These are phyloP conservation scores for Sanghuangporus sanghuang DNA, from an alignment of 1,284 basidiomycete genomes.

Conservation along the genomic window DNA sequence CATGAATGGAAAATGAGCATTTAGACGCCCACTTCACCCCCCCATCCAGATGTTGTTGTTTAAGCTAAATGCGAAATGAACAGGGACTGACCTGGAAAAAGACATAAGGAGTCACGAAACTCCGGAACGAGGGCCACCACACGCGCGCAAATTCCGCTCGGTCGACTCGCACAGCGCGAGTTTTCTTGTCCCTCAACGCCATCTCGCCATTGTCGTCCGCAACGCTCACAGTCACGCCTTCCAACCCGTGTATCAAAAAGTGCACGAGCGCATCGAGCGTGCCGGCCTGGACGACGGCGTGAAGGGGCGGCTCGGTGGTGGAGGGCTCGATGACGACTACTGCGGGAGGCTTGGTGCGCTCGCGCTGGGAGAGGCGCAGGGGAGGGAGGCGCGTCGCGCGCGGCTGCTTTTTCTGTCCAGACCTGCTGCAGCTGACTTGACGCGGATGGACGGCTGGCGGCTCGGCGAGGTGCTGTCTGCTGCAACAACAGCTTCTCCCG, in stretches of 20 bases:
- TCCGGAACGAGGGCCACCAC: constrained; percentile 79
- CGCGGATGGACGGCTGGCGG: constrained; percentile 68
- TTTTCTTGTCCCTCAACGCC: constrained; percentile 63
- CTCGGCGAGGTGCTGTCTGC: constrained; percentile 27
- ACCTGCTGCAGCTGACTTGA: constrained; percentile 60
- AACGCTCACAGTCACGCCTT: constrained; percentile 68
- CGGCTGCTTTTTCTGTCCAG: constrained; percentile 71
- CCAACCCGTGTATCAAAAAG: constrained; percentile 70
- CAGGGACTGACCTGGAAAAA: constrained; percentile 69
- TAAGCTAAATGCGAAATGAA: too few species aligned
- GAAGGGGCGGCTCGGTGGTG: constrained; percentile 59
- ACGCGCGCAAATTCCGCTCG: constrained; percentile 62
- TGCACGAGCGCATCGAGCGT: constrained; percentile 70
- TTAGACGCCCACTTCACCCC: too few species aligned
- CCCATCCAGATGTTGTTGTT: not conserved
- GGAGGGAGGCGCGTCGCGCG: constrained; percentile 70
- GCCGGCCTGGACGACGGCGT: constrained; percentile 72
- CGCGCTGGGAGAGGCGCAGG: constrained; percentile 60
- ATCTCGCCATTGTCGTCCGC: constrained; percentile 82
- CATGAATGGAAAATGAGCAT: not conserved
- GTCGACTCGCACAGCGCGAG: constrained; percentile 65
- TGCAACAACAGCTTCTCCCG: constrained; percentile 53
- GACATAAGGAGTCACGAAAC: constrained; percentile 70
- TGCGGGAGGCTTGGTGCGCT: constrained; percentile 29
- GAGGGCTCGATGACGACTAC: constrained; percentile 48